phyloP scores from a whole-genome alignment of 345 rosid genomes.

The Acer negundo region DNA sequence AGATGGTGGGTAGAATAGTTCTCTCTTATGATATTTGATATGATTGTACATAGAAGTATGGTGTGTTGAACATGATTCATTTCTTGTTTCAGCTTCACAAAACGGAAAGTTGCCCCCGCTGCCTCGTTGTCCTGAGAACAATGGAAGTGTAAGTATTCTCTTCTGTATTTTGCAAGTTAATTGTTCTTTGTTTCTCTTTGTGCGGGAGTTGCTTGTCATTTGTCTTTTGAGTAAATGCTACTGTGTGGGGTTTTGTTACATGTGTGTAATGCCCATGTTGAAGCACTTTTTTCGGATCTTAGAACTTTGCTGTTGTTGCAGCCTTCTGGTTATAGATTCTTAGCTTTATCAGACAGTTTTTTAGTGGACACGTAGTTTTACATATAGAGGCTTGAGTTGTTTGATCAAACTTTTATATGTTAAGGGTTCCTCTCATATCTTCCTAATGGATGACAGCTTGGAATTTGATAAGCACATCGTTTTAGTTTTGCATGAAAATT shows the following conservation, averaged over 20 bases:
- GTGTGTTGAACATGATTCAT: constrained; percentile 10
- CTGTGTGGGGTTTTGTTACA: not conserved
- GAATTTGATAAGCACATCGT: not conserved
- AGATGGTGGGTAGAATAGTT: constrained; percentile 62
- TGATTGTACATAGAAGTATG: constrained; percentile 9
- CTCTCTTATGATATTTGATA: constrained; percentile 6
- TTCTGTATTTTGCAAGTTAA: not conserved
- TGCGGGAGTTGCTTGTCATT: not conserved
- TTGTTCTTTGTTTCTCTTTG: not conserved
- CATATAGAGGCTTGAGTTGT: not conserved
- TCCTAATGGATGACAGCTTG: not conserved
- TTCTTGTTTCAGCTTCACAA: constrained; percentile 56
- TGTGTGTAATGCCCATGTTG: not conserved
- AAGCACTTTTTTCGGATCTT: not conserved
- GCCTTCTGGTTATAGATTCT: not conserved
- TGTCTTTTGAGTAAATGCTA: too few species aligned
- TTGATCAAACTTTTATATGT: not conserved
- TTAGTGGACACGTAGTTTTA: not conserved
- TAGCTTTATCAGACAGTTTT: not conserved
- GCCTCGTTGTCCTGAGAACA: constrained; percentile 67
- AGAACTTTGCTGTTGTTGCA: not conserved
- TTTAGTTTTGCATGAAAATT: not conserved
- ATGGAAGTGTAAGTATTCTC: constrained; percentile 61
- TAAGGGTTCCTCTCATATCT: not conserved
- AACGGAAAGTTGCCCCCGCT: constrained; percentile 85